Conservation (phyloP, 768 basidiomycete species). For the Podaxis carcinomalis region DNA sequence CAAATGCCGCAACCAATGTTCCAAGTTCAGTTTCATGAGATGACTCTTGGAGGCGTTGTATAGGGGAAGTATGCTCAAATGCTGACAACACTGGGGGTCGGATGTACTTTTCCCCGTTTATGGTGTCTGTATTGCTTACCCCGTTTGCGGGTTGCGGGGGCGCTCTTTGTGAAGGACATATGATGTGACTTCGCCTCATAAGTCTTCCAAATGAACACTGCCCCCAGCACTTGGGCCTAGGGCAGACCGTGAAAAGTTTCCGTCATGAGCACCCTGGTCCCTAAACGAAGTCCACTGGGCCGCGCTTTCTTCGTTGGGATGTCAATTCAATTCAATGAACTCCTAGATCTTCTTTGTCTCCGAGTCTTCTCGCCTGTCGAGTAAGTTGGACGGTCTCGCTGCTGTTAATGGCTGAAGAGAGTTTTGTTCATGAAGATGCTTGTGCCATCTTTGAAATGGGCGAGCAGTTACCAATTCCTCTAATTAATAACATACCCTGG, state of each 20-base stretch:
- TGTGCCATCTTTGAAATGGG: not conserved
- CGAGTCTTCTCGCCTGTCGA: too few relatives aligned
- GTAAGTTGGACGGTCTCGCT: too few relatives aligned
- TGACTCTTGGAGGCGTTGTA: not conserved
- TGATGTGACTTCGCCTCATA: not conserved
- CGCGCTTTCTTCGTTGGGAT: too few relatives aligned
- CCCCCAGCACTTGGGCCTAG: not conserved
- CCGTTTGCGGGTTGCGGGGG: not conserved
- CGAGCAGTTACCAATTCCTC: not conserved
- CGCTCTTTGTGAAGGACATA: not conserved
- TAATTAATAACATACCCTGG: not conserved
- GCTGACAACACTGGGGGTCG: not conserved
- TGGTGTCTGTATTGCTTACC: not conserved
- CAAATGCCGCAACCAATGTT: not conserved
- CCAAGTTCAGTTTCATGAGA: not conserved
- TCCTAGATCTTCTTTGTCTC: too few relatives aligned
- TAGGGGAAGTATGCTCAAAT: not conserved
- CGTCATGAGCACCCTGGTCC: not conserved
- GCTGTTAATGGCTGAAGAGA: not conserved
- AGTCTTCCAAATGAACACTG: not conserved
- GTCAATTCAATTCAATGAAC: too few relatives aligned
- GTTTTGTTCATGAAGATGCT: not conserved
- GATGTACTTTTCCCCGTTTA: not conserved
- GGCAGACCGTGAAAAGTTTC: not conserved
- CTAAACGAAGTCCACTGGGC: not conserved